These are phyloP conservation scores for Lentinula edodes DNA, from an alignment of 768 basidiomycete species.

Conservation along the genomic window DNA sequence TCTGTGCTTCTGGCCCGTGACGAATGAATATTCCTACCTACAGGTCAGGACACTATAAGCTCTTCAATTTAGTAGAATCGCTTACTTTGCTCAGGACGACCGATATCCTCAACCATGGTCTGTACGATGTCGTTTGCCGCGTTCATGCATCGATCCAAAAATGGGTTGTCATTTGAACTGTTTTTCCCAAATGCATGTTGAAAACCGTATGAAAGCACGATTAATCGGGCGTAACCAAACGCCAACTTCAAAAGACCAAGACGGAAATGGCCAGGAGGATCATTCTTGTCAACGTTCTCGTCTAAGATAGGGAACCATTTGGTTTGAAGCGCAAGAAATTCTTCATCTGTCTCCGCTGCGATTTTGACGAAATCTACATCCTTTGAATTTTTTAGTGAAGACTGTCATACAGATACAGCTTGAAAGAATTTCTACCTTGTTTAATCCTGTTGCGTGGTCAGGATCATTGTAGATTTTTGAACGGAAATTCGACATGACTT, in stretches of 20 bases:
- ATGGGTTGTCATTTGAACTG: conserved; percentile 56
- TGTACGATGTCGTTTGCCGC: conserved; percentile 65
- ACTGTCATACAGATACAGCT: not conserved
- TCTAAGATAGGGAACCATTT: conserved; percentile 52
- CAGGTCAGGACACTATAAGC: not conserved
- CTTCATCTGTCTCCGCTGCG: conserved; percentile 65
- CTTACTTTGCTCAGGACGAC: conserved; percentile 50
- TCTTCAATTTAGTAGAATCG: conserved; percentile 4
- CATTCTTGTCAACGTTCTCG: conserved; percentile 42
- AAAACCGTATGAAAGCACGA: conserved; percentile 70
- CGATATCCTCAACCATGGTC: conserved; percentile 55
- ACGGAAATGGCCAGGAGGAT: conserved; percentile 54
- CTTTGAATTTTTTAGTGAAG: conserved; percentile 25
- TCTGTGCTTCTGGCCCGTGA: conserved; percentile 76
- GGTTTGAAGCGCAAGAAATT: conserved; percentile 48
- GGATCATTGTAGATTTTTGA: conserved; percentile 69
- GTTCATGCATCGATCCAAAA: conserved; percentile 57
- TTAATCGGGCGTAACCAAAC: conserved; percentile 64
- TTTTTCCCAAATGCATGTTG: conserved; percentile 69
- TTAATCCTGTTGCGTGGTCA: conserved; percentile 66
- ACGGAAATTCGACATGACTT: conserved; percentile 55
- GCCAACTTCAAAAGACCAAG: conserved; percentile 55
- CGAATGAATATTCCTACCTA: conserved; percentile 47
- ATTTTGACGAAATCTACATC: conserved; percentile 58
- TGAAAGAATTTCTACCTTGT: conserved; percentile 46